Percentiles rank a stretch among this genome's conserved stretches.
Conservation (phyloP, 2,329 filamentous ascomycete species). For the Penicillium polonicum region DNA sequence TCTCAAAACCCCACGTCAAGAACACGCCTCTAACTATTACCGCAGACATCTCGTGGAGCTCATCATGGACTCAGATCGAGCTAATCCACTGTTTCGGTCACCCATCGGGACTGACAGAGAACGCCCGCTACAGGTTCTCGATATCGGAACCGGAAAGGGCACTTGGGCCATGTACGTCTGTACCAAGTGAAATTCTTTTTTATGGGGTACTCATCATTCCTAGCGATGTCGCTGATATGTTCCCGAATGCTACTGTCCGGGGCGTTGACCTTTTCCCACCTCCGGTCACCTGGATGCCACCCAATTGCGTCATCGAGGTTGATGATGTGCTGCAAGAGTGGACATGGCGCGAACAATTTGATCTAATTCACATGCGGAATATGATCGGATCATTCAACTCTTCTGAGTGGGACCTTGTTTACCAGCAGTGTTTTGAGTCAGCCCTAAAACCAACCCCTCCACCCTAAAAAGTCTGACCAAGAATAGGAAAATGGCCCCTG, state of each 20-base stretch:
- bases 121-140: constrained; percentile 9
- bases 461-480: no score
- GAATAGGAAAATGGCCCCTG: constrained; percentile 18
- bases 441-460: no score
- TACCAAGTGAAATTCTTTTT: background rate
- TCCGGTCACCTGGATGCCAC: constrained; percentile 25
- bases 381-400: constrained; percentile 18
- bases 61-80: constrained; percentile 13
- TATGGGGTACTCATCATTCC: background rate
- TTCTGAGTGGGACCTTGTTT: constrained; percentile 17
- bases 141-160: constrained; percentile 18
- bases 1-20: background rate
- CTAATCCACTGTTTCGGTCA: constrained; percentile 14
- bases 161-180: constrained; percentile 21
- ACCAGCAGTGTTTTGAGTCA: constrained; percentile 19
- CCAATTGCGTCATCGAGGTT: constrained; percentile 32
- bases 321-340: constrained; percentile 27
- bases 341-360: constrained; percentile 26
- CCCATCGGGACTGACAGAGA: constrained; percentile 7
- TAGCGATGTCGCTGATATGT: constrained; percentile 25
- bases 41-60: constrained; percentile 16
- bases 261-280: constrained; percentile 30
- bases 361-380: constrained; percentile 28
- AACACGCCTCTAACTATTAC: background rate
- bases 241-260: constrained; percentile 18